Conservation (phyloP, 1,284 basidiomycete species). For the Ustilago esculenta region DNA sequence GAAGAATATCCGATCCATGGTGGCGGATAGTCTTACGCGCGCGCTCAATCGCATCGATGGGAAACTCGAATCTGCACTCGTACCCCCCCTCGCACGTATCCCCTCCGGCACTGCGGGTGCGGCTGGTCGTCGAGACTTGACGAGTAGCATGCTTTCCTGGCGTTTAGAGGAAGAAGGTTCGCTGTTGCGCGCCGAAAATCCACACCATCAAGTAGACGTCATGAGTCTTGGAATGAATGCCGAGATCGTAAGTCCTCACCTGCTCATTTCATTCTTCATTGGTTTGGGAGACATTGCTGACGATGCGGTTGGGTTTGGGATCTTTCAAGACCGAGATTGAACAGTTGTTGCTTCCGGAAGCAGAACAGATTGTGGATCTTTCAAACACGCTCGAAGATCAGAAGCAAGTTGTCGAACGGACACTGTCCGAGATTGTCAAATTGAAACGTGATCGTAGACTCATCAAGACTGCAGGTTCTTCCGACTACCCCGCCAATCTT, state of each 20-base stretch:
- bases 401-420: slow-evolving; percentile 12
- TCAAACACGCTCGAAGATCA: slow-evolving; percentile 30
- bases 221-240: slow-evolving; percentile 31
- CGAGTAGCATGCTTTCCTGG: slow-evolving; percentile 43
- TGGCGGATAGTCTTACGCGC: slow-evolving; percentile 22
- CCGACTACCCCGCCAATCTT: slow-evolving; percentile 30
- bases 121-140: slow-evolving; percentile 19
- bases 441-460: slow-evolving; percentile 30
- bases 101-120: slow-evolving; percentile 6
- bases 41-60: slow-evolving; percentile 37
- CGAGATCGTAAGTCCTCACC: slow-evolving; percentile 30
- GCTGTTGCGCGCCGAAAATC: slow-evolving; percentile 11
- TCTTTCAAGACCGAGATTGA: slow-evolving; percentile 42
- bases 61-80: slow-evolving; percentile 31
- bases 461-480: slow-evolving; percentile 11
- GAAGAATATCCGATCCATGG: slow-evolving; percentile 43
- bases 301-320: too few relatives aligned
- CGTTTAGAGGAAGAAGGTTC: slow-evolving; percentile 36
- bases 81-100: slow-evolving; percentile 37
- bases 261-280: too few relatives aligned
- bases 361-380: slow-evolving; percentile 45
- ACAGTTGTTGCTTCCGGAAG: slow-evolving; percentile 41
- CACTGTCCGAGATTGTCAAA: slow-evolving; percentile 5
- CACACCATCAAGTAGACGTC: slow-evolving; percentile 1
- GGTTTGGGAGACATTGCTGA: background rate